phyloP scores from a whole-genome alignment of 140 eudicot species.

The Oenanthe javanica region DNA sequence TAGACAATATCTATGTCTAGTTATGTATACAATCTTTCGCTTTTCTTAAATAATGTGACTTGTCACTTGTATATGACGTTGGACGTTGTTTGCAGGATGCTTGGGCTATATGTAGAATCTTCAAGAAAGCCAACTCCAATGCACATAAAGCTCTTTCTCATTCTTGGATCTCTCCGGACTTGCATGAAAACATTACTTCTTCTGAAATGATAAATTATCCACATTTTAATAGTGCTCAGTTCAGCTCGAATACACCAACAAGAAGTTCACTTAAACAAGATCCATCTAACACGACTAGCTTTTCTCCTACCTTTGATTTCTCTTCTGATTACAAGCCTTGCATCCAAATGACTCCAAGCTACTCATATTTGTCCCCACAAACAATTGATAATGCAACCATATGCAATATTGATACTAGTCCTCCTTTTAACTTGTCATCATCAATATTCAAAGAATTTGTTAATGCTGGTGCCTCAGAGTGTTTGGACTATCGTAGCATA shows the following conservation, averaged over 20 bases:
- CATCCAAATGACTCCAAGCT: slow-evolving; percentile 16
- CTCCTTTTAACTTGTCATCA: slow-evolving; percentile 34
- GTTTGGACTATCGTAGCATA: slow-evolving; percentile 8
- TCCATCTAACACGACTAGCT: slow-evolving; percentile 16
- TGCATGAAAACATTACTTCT: slow-evolving; percentile 9
- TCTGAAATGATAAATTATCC: slow-evolving; percentile 16
- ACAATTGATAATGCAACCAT: slow-evolving; percentile 7
- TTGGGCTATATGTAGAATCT: slow-evolving; percentile 80
- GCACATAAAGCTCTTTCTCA: slow-evolving; percentile 44
- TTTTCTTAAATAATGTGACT: not conserved
- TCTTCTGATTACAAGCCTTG: slow-evolving; percentile 17
- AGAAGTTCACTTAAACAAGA: slow-evolving; percentile 13
- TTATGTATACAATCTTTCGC: not conserved
- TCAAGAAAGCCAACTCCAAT: slow-evolving; percentile 55
- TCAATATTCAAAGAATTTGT: slow-evolving; percentile 34
- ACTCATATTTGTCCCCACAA: slow-evolving; percentile 19
- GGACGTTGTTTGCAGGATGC: slow-evolving; percentile 39
- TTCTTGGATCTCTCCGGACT: slow-evolving; percentile 43
- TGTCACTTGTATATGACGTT: not conserved
- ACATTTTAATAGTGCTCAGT: not conserved
- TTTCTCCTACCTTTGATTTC: slow-evolving; percentile 14
- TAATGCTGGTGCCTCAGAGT: slow-evolving; percentile 3
- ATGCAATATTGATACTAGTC: slow-evolving; percentile 17
- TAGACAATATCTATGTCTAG: not conserved
- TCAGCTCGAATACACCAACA: not conserved